phyloP scores from a whole-genome alignment of 2,329 filamentous ascomycete species.

The Metarhizium robertsii region DNA sequence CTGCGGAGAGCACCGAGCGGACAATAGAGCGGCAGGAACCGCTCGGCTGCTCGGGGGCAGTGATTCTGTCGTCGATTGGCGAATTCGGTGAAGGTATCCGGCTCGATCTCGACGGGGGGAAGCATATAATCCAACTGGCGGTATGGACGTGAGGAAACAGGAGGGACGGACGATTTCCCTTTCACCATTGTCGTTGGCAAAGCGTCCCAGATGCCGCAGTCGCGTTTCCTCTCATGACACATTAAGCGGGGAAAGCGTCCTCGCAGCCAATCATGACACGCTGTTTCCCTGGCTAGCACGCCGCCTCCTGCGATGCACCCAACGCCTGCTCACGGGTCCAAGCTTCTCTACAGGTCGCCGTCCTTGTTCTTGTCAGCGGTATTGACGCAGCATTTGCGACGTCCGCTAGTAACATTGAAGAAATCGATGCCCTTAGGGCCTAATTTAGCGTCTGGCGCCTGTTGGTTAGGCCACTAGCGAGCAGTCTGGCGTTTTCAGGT shows the following conservation, averaged over 20 bases:
- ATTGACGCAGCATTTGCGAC: neutral
- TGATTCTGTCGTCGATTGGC: constrained; percentile 2
- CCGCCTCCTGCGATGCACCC: constrained; percentile 4
- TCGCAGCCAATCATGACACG: constrained; percentile 21
- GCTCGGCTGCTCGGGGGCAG: constrained; percentile 2
- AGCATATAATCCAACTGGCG: neutral
- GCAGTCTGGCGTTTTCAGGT: too few relatives aligned
- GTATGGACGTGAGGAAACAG: neutral
- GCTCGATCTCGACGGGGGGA: neutral
- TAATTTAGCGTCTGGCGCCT: neutral
- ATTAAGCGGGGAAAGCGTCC: constrained; percentile 25
- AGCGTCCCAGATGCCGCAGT: constrained; percentile 9
- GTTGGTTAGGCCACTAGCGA: neutral
- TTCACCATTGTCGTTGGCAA: constrained; percentile 9
- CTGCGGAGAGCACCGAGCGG: constrained; percentile 6
- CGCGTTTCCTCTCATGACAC: constrained; percentile 25
- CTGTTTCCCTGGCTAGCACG: constrained; percentile 10
- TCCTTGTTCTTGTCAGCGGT: neutral
- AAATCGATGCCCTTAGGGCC: neutral
- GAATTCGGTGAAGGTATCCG: neutral
- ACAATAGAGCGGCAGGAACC: constrained; percentile 7
- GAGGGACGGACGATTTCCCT: constrained; percentile 1
- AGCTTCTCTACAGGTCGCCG: neutral
- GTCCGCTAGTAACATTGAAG: neutral
- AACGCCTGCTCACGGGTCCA: constrained; percentile 11